Base-by-base conservation (phyloP, 1,284 basidiomycete genomes). In the Leccinum huronense region DNA sequence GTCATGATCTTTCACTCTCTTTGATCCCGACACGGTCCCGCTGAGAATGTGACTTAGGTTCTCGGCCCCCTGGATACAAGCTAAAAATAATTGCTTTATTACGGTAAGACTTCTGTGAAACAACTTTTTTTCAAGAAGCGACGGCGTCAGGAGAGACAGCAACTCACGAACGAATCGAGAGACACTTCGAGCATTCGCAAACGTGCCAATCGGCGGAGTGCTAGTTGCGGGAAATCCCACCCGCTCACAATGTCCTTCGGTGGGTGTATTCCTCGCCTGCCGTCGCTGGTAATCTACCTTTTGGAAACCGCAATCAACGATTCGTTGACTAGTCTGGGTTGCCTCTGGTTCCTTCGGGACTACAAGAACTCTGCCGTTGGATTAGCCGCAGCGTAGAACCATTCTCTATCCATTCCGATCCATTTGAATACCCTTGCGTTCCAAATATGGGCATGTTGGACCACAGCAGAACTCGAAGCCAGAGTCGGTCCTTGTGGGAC, bases 401-500 rank as follows among this genome's bases (percentile, higher is more conserved):
- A 48, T 6, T 48, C 19, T 48, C 45, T 10, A 23, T 11, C 45
- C 19, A 48, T 48, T 48, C 40, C 16, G 40, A 42, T 42, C 16
- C 16, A n/a, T 42, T 38, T 38, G 14, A 38, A 38, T 38, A 14
- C 14, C 38, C 38, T 14, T 13, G 36, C 36, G 14, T 7, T 38
- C 38, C 38, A 68, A 1, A 63, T 1, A 31, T 68, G 48, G 7
- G 23, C 65, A 66, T 7, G 62, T 54, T 0, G 65, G 68, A 3
- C 59, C 61, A 10, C 66, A 68, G 58, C 62, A 69, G 27, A 63
- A 40, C 2, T 23, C 45, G 19, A 48, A 48, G 19, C 63, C 58
- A 0, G 23, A 27, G 57, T 64, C 1, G 70, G 69, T 31, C 59
- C 71, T 1, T 71, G 71, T 45, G 1, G 71, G 63, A 6, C 71